Evolutionary conservation across 2,329 filamentous ascomycete species (phyloP).

Genomic region (Volutella citrinella): DNA sequence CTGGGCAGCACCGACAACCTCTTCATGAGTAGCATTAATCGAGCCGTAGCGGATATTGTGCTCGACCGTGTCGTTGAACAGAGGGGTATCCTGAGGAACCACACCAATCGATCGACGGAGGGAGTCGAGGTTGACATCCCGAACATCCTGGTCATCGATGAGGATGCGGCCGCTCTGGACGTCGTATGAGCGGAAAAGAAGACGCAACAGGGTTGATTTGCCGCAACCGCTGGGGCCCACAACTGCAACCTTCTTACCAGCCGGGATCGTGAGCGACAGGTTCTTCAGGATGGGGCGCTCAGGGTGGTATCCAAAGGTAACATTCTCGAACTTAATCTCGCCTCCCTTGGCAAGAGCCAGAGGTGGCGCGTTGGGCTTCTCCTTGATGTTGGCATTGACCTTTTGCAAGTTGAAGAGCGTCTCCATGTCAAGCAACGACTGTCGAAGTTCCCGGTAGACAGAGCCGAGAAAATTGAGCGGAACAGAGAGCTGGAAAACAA

Average conservation of each 20-base stretch:
- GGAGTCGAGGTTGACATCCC: slow-evolving; percentile 76
- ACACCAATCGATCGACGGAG: slow-evolving; percentile 86
- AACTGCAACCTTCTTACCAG: slow-evolving; percentile 92
- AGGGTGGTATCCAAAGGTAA: slow-evolving; percentile 86
- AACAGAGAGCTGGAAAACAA: slow-evolving; percentile 96
- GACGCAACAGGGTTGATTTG: slow-evolving; percentile 86
- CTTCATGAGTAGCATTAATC: slow-evolving; percentile 69
- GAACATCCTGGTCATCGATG: slow-evolving; percentile 91
- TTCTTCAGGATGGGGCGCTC: slow-evolving; percentile 86
- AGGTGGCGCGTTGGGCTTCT: slow-evolving; percentile 70
- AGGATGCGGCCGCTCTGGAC: slow-evolving; percentile 79
- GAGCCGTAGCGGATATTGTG: slow-evolving; percentile 95
- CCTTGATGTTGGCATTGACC: slow-evolving; percentile 84
- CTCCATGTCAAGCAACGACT: slow-evolving; percentile 97
- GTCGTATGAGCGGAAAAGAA: slow-evolving; percentile 95
- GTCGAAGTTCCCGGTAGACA: slow-evolving; percentile 91
- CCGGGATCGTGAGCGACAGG: slow-evolving; percentile 83
- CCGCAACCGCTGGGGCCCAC: slow-evolving; percentile 95
- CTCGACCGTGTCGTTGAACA: slow-evolving; percentile 95
- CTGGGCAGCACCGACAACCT: slow-evolving; percentile 73
- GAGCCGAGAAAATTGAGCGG: slow-evolving; percentile 98
- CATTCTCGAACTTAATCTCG: slow-evolving; percentile 91
- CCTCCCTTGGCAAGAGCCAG: slow-evolving; percentile 73
- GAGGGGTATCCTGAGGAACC: slow-evolving; percentile 92
- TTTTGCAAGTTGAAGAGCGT: slow-evolving; percentile 97